phyloP scores from a whole-genome alignment of 1,284 basidiomycete species.

The Trichosporon coremiiforme region DNA sequence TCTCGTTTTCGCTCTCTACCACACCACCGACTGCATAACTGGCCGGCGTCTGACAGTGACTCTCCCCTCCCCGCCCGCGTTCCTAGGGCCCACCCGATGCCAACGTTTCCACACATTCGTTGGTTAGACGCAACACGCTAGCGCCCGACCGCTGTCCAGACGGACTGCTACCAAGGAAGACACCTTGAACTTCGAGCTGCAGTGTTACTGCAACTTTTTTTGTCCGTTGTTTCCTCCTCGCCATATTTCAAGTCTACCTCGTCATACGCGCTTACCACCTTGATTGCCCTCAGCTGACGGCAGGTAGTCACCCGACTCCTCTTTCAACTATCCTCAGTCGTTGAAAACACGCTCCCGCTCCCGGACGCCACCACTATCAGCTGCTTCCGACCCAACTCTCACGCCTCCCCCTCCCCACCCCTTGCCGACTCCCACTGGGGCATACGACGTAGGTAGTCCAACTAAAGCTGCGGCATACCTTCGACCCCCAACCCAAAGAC shows the following conservation, averaged over 20 bases:
- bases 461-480: too few species aligned
- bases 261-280: background rate
- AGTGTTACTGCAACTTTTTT: background rate
- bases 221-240: background rate
- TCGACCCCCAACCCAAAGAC: too few species aligned
- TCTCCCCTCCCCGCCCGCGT: background rate
- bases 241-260: background rate
- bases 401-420: too few species aligned
- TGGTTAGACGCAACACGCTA: background rate
- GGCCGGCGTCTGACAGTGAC: background rate
- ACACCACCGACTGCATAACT: background rate
- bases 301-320: background rate
- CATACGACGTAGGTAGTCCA: too few species aligned
- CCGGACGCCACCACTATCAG: too few species aligned
- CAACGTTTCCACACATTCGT: background rate
- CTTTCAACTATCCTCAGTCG: too few species aligned
- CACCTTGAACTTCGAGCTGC: background rate
- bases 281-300: background rate
- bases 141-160: background rate
- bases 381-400: too few species aligned
- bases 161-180: background rate
- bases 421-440: too few species aligned
- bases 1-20: background rate
- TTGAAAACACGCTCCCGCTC: too few species aligned
- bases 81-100: background rate